Conservation (phyloP, 345 rosid genomes). For the Turnera subulata region DNA sequence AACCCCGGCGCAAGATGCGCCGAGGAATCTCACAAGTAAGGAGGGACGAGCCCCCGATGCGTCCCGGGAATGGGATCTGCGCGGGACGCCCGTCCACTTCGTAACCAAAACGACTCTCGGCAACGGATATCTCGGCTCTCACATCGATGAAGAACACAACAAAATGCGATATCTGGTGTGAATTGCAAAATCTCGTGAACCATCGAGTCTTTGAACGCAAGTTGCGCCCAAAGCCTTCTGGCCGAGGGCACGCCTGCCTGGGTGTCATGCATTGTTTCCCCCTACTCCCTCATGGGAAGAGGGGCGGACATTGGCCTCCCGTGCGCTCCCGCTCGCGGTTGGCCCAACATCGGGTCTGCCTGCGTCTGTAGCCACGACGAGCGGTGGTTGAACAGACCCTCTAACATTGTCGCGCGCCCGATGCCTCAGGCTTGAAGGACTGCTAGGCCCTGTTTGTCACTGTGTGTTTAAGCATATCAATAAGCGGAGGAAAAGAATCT, state of each 20-base stretch:
- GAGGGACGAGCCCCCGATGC: too few relatives aligned
- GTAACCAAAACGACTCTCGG: neutral
- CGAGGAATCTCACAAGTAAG: too few relatives aligned
- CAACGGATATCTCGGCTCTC: neutral
- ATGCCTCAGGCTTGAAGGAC: neutral
- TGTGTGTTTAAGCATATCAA: neutral
- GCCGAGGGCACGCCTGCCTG: slow-evolving; percentile 18
- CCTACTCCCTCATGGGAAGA: neutral
- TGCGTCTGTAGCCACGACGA: neutral
- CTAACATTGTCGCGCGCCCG: neutral
- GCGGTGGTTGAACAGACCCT: slow-evolving; percentile 3
- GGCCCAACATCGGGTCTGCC: neutral
- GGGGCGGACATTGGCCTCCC: neutral
- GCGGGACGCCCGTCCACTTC: too few relatives aligned
- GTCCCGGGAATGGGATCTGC: too few relatives aligned
- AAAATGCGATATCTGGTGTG: slow-evolving; percentile 2
- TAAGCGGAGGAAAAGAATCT: slow-evolving; percentile 2
- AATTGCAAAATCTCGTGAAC: neutral
- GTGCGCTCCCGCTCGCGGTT: neutral
- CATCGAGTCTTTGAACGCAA: slow-evolving; percentile 12
- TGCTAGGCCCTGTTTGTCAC: too few relatives aligned
- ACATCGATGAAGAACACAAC: neutral
- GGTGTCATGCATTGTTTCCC: slow-evolving; percentile 16
- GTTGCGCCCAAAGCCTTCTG: slow-evolving; percentile 8
- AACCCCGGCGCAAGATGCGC: too few relatives aligned